Evolutionary conservation across 2,329 filamentous ascomycete species (phyloP), one percentile per base, ranked within the genome.

Genomic region (Thielaviopsis cerberus): DNA sequence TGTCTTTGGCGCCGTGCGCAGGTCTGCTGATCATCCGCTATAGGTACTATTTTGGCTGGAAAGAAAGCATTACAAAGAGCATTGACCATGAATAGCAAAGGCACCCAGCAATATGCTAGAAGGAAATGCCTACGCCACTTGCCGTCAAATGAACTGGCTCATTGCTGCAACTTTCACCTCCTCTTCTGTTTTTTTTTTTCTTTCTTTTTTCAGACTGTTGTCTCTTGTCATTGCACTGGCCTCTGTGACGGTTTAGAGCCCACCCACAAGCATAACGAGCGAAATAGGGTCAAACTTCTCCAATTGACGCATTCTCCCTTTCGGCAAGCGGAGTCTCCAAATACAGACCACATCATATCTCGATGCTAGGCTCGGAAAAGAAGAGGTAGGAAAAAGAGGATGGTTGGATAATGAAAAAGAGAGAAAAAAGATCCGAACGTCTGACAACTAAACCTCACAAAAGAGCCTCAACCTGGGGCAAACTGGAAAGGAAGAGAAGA

Each of bases 261-360:
- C 5, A 17, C 13, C 2, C 15, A 5, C 15, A 17, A 17, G 15
- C 7, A 41, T 11, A 4, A 11, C 30, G 15, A 34, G 8, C 34
- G 6, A 41, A 30, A 30, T 63, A 66, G 62, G 27, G 62, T 8
- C n/a, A 27, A 30, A n/a, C n/a, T n/a, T n/a, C n/a, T n/a, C n/a
- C n/a, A n/a, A n/a, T n/a, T n/a, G n/a, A n/a, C n/a, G n/a, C n/a
- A n/a, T n/a, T n/a, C n/a, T n/a, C n/a, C n/a, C n/a, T n/a, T n/a
- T n/a, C n/a, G n/a, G n/a, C n/a, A n/a, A n/a, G n/a, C n/a, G n/a
- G n/a, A n/a, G n/a, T n/a, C n/a, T n/a, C n/a, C n/a, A 27, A 53
- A 20, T n/a, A 6, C 17, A 53, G 17, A 51, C 7, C 22, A 27
- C 25, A 53, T 2, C n/a, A 25, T n/a, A 53, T 37, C n/a, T n/a